Percentiles rank a stretch among this genome's conserved stretches.
phyloP scores from a whole-genome alignment of 1,284 basidiomycete genomes.

The Papiliotrema fonsecae region DNA sequence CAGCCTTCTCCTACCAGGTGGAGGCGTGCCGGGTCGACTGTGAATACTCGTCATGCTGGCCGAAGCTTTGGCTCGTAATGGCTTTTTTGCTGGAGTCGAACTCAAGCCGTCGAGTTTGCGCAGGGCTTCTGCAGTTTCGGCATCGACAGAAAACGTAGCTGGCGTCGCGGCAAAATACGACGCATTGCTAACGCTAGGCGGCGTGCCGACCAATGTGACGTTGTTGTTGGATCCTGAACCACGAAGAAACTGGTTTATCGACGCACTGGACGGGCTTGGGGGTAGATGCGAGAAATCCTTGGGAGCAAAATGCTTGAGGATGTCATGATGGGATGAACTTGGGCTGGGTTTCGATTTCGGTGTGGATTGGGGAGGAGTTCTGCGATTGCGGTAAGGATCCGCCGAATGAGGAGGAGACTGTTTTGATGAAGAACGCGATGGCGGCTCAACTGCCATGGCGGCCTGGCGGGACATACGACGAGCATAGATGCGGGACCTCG shows the following conservation, averaged over 20 bases:
- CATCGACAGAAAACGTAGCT: constrained; percentile 56
- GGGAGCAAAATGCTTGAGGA: constrained; percentile 49
- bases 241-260: constrained; percentile 74
- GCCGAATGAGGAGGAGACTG: constrained; percentile 31
- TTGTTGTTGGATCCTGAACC: constrained; percentile 51
- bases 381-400: constrained; percentile 23
- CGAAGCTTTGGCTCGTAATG: constrained; percentile 46
- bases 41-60: constrained; percentile 49
- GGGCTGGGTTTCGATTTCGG: constrained; percentile 17
- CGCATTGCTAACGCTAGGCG: constrained; percentile 2
- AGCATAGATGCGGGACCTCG: constrained; percentile 38
- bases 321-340: constrained; percentile 42
- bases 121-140: constrained; percentile 83
- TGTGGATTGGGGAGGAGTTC: constrained; percentile 27
- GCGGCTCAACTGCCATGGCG: neutral
- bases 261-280: constrained; percentile 75
- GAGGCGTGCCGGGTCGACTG: constrained; percentile 70
- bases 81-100: constrained; percentile 57
- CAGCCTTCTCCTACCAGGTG: constrained; percentile 40
- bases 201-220: constrained; percentile 41
- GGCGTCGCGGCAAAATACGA: constrained; percentile 8
- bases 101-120: constrained; percentile 88
- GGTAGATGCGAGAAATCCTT: constrained; percentile 81
- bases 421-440: constrained; percentile 7
- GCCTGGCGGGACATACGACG: constrained; percentile 24